These are phyloP conservation scores for Aspergillus pseudoviridinutans DNA, from an alignment of 2,329 filamentous ascomycete species.

Conservation along the genomic window DNA sequence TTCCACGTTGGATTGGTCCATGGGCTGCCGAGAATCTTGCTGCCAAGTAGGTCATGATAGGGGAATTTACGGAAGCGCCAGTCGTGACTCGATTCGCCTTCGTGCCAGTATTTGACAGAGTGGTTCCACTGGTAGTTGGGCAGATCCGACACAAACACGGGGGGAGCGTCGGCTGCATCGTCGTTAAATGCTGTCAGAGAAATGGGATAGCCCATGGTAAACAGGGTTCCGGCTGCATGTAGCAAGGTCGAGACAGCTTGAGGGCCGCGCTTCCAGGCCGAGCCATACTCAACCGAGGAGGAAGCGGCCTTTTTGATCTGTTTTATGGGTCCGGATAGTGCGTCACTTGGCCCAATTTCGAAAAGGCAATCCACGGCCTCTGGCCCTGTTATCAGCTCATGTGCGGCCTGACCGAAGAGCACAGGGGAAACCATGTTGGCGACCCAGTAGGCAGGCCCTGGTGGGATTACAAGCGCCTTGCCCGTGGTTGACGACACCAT, in stretches of 20 bases:
- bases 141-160: constrained; percentile 2
- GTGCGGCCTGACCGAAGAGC: not conserved
- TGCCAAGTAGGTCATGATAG: constrained; percentile 8
- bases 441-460: not conserved
- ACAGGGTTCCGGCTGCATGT: not conserved
- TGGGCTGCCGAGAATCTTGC: constrained; percentile 1
- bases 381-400: not conserved
- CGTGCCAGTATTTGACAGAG: constrained; percentile 4
- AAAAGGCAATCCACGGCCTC: not conserved
- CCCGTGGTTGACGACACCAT: not conserved
- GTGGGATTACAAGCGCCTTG: not conserved
- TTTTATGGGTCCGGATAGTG: not conserved
- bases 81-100: not conserved
- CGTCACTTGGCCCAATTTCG: not conserved
- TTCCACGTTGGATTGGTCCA: constrained; percentile 1
- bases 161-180: not conserved
- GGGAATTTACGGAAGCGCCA: constrained; percentile 5
- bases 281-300: not conserved
- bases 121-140: constrained; percentile 8
- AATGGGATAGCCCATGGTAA: not conserved
- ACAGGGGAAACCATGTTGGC: not conserved
- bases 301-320: not conserved
- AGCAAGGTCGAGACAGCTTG: not conserved
- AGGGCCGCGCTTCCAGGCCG: not conserved
- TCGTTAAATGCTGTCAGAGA: not conserved